Base-by-base conservation (phyloP, 1,284 basidiomycete species). In the Serendipita sp. region DNA sequence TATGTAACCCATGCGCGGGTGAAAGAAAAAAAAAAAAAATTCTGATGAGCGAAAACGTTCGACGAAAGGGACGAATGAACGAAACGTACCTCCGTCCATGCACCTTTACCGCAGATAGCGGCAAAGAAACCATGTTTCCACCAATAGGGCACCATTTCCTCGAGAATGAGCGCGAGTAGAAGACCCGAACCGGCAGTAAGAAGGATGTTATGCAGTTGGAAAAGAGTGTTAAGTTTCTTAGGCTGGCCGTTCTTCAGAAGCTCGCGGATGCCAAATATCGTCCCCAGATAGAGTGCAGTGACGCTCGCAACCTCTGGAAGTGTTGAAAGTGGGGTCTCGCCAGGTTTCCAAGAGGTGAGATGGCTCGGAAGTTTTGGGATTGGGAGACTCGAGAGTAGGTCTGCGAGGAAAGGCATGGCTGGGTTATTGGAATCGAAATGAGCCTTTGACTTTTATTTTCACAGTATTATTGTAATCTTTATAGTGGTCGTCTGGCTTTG, bases 181-280 rank as follows among this genome's bases (percentile, higher is more conserved):
- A 82, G 70, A 47, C 72, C 74, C n/a, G 78, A 79, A 29, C 79
- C 79, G 35, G 72, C 61, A 41, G 78, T 78, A 62, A 83, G 77
- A 67, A 79, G 71, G 65, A 81, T 67, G 70, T 83, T 83, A 75
- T 83, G 82, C 60, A 88, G 72, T 77, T 94, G 89, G 77, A 99
- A 99, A 66, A 93, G 81, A 60, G 81, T 74, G 70, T 88, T 93
- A 71, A 96, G 85, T 77, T 89, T 90, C 71, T 82, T 80, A 45
- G 87, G 81, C 69, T 79, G 77, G 68, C 80, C 81, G 72, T 81
- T 79, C 74, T 83, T 89, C 93, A 97, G 97, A 70, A 91, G 74
- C 69, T 84, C 84, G 70, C 87, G 86, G 50, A 90, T 82, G 66
- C 89, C 84, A 71, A 98, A 98, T 74, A 99, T 87, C 77, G 88